phyloP scores from a whole-genome alignment of 768 basidiomycete genomes.

The Crucibulum laeve region DNA sequence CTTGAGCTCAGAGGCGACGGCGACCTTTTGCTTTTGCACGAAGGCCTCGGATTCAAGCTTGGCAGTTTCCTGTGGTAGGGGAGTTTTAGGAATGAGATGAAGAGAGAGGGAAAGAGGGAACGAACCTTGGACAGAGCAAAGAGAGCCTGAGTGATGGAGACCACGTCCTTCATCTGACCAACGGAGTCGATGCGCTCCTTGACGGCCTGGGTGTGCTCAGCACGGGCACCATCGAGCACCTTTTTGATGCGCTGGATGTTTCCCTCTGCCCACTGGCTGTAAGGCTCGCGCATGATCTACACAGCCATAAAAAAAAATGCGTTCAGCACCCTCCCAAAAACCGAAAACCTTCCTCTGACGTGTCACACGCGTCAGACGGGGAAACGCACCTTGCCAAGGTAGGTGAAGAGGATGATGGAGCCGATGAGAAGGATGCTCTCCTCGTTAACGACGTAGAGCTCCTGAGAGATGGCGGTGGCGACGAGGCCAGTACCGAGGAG shows the following conservation, averaged over 20 bases:
- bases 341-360: not conserved
- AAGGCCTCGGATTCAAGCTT: constrained; percentile 87
- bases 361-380: not conserved
- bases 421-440: constrained; percentile 88
- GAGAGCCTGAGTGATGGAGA: constrained; percentile 83
- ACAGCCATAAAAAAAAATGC: constrained; percentile 3
- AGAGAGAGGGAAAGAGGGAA: not conserved
- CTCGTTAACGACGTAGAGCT: constrained; percentile 97
- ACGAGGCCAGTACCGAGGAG: constrained; percentile 85
- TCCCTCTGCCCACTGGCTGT: constrained; percentile 87
- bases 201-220: constrained; percentile 91
- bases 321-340: not conserved
- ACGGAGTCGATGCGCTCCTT: constrained; percentile 90
- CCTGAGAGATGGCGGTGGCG: constrained; percentile 92
- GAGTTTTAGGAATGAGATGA: not conserved
- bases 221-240: constrained; percentile 76
- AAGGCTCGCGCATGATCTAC: constrained; percentile 79
- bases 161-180: constrained; percentile 93
- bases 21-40: constrained; percentile 84
- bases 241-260: constrained; percentile 82
- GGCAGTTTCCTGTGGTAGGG: constrained; percentile 80
- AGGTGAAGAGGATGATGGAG: constrained; percentile 77
- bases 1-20: constrained; percentile 86
- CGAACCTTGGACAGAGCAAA: constrained; percentile 89
- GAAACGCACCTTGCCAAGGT: constrained; percentile 69